Evolutionary conservation across 2,329 filamentous ascomycete species (phyloP).

Genomic region (Colletotrichum graminicola): DNA sequence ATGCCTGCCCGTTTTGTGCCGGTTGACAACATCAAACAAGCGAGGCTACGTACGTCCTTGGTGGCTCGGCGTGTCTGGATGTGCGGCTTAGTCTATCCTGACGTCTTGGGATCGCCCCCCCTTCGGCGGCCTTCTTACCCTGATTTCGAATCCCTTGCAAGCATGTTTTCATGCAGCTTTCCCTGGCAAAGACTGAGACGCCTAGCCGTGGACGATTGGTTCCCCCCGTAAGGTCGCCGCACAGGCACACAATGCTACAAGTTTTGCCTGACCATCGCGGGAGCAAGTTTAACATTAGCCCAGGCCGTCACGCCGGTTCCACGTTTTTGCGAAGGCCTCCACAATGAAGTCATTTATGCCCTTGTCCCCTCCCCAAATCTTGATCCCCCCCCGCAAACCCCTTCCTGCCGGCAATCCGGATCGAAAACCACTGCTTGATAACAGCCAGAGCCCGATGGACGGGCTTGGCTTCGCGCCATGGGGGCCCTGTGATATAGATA

Average conservation of each 20-base stretch:
- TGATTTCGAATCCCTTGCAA: not conserved
- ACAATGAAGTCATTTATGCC: slow-evolving; percentile 41
- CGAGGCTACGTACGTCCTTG: not conserved
- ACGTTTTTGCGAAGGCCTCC: slow-evolving; percentile 32
- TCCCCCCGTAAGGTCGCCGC: no score
- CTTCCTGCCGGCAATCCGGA: not conserved
- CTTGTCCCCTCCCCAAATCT: slow-evolving; percentile 1
- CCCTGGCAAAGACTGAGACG: not conserved
- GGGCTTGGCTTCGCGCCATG: not conserved
- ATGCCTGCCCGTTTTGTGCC: slow-evolving; percentile 10
- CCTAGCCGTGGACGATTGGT: no score
- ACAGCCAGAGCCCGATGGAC: not conserved
- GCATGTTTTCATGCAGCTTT: not conserved
- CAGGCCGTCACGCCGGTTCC: slow-evolving; percentile 2
- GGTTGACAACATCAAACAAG: slow-evolving; percentile 9
- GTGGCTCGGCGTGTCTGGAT: slow-evolving; percentile 12
- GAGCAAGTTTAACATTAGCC: not conserved
- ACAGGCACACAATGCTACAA: not conserved
- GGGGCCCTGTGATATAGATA: no score
- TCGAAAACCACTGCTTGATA: not conserved
- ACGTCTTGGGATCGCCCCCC: slow-evolving; percentile 20
- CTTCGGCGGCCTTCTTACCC: not conserved
- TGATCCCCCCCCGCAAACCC: slow-evolving; percentile 17
- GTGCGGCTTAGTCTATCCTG: slow-evolving; percentile 18
- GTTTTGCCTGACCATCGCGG: no score